A percentile compares a stretch with the other conserved stretches of the same genome.
These are phyloP conservation scores for Xylaria sp. DNA, from an alignment of 2,329 filamentous ascomycete genomes.

Conservation along the genomic window DNA sequence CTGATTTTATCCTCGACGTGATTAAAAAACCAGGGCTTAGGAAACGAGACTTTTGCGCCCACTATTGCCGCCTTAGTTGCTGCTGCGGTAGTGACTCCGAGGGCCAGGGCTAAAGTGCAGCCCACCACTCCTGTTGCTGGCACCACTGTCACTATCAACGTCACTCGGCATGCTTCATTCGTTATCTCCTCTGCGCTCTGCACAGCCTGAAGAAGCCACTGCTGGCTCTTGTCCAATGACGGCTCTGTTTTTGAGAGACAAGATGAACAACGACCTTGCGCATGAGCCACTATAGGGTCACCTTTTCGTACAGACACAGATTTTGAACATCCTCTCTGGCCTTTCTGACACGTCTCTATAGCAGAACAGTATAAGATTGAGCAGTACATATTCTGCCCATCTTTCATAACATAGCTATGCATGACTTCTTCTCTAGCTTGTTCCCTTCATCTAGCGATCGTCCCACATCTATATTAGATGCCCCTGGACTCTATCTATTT, in stretches of 20 bases:
- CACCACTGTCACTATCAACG: not conserved
- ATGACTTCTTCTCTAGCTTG: not conserved
- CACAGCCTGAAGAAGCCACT: no score
- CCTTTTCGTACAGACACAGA: not conserved
- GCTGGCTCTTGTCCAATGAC: not conserved
- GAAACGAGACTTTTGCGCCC: not conserved
- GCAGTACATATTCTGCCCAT: not conserved
- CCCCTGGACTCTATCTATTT: not conserved
- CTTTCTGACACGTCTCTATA: not conserved
- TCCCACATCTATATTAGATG: not conserved
- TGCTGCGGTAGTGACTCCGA: not conserved
- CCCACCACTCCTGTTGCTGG: not conserved
- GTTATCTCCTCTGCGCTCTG: not conserved
- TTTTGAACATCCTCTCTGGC: not conserved
- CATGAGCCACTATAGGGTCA: not conserved
- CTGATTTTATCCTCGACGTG: no score
- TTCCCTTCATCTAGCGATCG: not conserved
- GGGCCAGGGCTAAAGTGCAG: not conserved
- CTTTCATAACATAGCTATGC: not conserved
- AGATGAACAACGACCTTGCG: not conserved
- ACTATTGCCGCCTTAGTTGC: not conserved
- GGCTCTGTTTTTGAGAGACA: no score
- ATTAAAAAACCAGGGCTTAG: not conserved
- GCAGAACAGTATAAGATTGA: no score
- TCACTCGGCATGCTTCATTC: not conserved